A percentile compares a stretch with the other conserved stretches of the same genome.
These are phyloP conservation scores for Penicillium freii DNA, from an alignment of 2,329 filamentous ascomycete genomes.

Conservation along the genomic window DNA sequence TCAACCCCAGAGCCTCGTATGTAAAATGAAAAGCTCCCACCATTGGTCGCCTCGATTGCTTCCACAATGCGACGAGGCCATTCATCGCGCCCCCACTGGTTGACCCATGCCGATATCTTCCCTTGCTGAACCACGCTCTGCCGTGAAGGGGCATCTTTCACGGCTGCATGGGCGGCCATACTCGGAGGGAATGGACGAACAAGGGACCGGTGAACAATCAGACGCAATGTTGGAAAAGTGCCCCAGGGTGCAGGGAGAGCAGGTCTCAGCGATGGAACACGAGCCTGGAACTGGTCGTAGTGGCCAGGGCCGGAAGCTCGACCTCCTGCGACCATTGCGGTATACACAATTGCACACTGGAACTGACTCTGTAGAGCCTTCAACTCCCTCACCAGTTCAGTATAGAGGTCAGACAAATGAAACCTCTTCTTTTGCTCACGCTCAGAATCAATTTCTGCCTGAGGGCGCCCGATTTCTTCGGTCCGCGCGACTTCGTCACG, in stretches of 20 bases:
- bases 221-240: constrained; percentile 37
- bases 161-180: constrained; percentile 34
- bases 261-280: constrained; percentile 32
- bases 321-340: constrained; percentile 29
- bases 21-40: constrained; percentile 34
- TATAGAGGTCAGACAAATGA: constrained; percentile 33
- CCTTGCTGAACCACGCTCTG: constrained; percentile 37
- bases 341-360: constrained; percentile 42
- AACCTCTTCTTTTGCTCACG: constrained; percentile 31
- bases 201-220: constrained; percentile 37
- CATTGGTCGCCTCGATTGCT: constrained; percentile 27
- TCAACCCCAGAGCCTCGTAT: constrained; percentile 28
- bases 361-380: constrained; percentile 39
- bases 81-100: constrained; percentile 35
- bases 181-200: constrained; percentile 39
- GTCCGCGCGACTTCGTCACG: constrained; percentile 45
- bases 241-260: constrained; percentile 42
- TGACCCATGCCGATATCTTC: constrained; percentile 39
- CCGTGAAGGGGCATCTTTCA: constrained; percentile 36
- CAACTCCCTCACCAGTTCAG: constrained; percentile 30
- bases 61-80: constrained; percentile 36
- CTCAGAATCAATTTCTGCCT: constrained; percentile 29
- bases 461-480: constrained; percentile 36
- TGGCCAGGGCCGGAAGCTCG: constrained; percentile 16
- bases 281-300: constrained; percentile 17